Evolutionary conservation across 169 alveolate genomes (phyloP), one percentile per base, ranked within the genome.

Genomic region (Miamiensis avidus): DNA sequence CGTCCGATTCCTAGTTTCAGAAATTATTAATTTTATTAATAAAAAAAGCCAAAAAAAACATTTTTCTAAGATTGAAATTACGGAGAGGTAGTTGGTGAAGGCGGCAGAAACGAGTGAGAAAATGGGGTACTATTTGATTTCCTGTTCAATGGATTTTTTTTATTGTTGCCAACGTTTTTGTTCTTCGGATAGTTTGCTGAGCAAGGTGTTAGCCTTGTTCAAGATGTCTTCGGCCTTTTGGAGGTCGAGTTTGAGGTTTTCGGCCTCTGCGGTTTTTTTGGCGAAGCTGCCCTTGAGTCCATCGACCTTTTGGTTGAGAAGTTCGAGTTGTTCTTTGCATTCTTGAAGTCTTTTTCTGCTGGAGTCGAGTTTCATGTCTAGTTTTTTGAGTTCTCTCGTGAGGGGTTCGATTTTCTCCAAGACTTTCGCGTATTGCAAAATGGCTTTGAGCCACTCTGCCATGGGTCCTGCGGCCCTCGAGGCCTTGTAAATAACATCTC

Each of bases 401-500:
- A 97, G 93, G 28, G 99, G 99, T 29, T 90, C 92, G 33, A 96
- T 92, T 90, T 93, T 95, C 75, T 95, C 93, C 65, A 96, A 85
- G 26, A 96, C 98, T 69, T 94, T 94, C 82, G 97, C 91, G 92
- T 92, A 97, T 85, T 91, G 91, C 0, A 97, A 92, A 29, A 94
- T 91, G 1, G 98, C 98, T 86, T 92, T 93, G 26, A 96, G 97
- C 98, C 98, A 97, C 75, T 95, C 97, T 74, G 99, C 98, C 88
- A 97, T 91, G 64, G 98, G 98, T n/a, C 98, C 98, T 69, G 97
- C 96, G 34, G 98, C 98, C 74, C 92, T 88, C 30, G 97, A 94
- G 31, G 96, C 97, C 74, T 97, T 93, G 83, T 91, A 89, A 75
- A 96, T 96, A 77, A 93, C 96, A 75, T 93, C 82, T 34, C 88